These are phyloP conservation scores for Suhomyces chickasaworum DNA, from an alignment of 1,139 yeast species.

Conservation along the genomic window DNA sequence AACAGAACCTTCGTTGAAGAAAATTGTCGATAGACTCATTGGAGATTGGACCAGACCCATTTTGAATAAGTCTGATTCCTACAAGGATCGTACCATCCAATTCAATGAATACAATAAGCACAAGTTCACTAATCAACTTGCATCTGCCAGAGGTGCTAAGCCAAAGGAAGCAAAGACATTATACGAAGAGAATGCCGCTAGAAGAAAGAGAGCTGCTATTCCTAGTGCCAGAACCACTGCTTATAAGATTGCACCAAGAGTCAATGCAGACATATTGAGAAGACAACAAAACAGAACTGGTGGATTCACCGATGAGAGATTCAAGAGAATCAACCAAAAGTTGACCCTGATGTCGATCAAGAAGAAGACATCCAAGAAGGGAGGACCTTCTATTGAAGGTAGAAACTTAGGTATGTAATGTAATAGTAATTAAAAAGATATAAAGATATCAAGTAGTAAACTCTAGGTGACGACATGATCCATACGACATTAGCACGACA, in stretches of 20 bases:
- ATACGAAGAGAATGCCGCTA: slow-evolving; percentile 89
- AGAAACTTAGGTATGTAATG: slow-evolving; percentile 53
- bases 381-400: slow-evolving; percentile 83
- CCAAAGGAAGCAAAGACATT: slow-evolving; percentile 54
- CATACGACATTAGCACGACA: no score
- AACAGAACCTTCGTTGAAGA: slow-evolving; percentile 83
- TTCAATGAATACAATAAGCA: slow-evolving; percentile 70
- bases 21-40: slow-evolving; percentile 84
- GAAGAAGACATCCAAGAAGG: slow-evolving; percentile 53
- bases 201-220: slow-evolving; percentile 92
- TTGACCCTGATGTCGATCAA: slow-evolving; percentile 47
- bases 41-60: slow-evolving; percentile 99
- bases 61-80: slow-evolving; percentile 92
- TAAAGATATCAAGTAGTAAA: no score
- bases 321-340: slow-evolving; percentile 66
- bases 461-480: no score
- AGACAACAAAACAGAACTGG: slow-evolving; percentile 44
- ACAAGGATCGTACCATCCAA: slow-evolving; percentile 81
- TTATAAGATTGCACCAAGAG: slow-evolving; percentile 87
- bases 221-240: slow-evolving; percentile 89
- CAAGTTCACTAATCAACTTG: slow-evolving; percentile 51
- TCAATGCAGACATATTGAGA: slow-evolving; percentile 49
- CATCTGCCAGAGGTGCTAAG: slow-evolving; percentile 32
- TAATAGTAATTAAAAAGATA: slow-evolving; percentile 1
- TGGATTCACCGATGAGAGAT: slow-evolving; percentile 73